Conservation (phyloP, 768 basidiomycete genomes). For the Coprinopsis marcescibilis region DNA sequence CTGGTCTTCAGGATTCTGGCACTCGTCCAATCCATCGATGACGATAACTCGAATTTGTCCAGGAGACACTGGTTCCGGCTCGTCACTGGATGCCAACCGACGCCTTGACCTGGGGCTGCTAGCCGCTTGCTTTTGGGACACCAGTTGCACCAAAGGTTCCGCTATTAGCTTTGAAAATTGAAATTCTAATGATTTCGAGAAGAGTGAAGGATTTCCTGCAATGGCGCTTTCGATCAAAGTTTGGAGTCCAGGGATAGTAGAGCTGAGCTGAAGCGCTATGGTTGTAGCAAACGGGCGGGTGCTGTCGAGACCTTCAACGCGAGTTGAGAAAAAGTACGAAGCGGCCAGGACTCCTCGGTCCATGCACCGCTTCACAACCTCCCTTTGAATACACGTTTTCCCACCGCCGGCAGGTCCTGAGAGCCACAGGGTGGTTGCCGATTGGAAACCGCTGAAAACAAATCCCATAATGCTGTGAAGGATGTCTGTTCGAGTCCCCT, state of each 20-base stretch:
- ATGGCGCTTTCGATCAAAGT: neutral
- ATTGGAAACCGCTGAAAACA: neutral
- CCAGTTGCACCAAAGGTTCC: neutral
- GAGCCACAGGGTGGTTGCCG: conserved; percentile 10
- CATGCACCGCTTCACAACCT: neutral
- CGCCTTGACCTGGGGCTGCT: too few relatives aligned
- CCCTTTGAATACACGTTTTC: conserved; percentile 9
- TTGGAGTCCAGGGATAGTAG: neutral
- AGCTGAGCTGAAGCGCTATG: conserved; percentile 4
- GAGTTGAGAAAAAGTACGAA: conserved; percentile 11
- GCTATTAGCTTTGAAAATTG: conserved; percentile 6
- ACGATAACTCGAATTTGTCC: neutral
- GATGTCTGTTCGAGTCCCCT: neutral
- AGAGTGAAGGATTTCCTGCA: neutral
- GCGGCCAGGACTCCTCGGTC: neutral
- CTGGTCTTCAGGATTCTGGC: neutral
- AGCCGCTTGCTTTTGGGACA: too few relatives aligned
- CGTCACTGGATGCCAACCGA: too few relatives aligned
- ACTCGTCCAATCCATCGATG: conserved; percentile 13
- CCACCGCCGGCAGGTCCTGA: conserved; percentile 10
- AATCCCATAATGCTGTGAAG: neutral
- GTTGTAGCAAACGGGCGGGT: conserved; percentile 4
- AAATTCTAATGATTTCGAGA: neutral
- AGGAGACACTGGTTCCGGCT: too few relatives aligned
- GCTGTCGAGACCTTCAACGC: neutral